These are phyloP conservation scores for Dunaliella primolecta DNA, from an alignment of 139 green algal species.

Conservation along the genomic window DNA sequence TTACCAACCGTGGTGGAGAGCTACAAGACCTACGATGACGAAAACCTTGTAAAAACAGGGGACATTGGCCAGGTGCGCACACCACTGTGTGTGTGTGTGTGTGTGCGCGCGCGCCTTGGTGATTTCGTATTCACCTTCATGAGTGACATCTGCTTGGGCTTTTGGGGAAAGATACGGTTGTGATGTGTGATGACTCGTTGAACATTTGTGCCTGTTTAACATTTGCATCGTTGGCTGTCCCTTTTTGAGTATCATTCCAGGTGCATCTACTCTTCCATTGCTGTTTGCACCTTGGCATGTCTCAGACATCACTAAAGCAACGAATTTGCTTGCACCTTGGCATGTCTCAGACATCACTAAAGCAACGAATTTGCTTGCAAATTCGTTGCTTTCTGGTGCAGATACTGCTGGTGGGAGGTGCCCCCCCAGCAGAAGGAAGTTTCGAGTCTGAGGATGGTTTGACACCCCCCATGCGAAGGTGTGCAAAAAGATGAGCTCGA, in stretches of 20 bases:
- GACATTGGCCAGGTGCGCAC: slow-evolving; percentile 79
- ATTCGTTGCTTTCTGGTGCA: no score
- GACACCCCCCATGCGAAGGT: slow-evolving; percentile 73
- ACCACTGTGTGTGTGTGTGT: not conserved
- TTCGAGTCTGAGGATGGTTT: slow-evolving; percentile 59
- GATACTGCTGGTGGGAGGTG: no score
- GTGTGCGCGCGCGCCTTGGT: not conserved
- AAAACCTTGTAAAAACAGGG: slow-evolving; percentile 85
- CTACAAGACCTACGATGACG: slow-evolving; percentile 90
- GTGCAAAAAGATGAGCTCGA: slow-evolving; percentile 19
- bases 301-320: slow-evolving; percentile 41
- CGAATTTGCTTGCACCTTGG: no score
- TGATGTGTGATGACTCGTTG: not conserved
- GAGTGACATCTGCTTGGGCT: not conserved
- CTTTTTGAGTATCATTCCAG: no score
- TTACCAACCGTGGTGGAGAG: slow-evolving; percentile 83
- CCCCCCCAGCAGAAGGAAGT: not conserved
- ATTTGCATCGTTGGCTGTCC: not conserved
- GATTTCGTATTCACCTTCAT: not conserved
- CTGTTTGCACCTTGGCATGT: no score
- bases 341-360: slow-evolving; percentile 16
- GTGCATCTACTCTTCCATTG: not conserved
- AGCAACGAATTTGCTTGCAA: slow-evolving; percentile 56
- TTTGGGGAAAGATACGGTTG: not conserved
- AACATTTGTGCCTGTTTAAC: not conserved